A percentile compares a stretch with the other conserved stretches of the same genome.
Evolutionary conservation across 2,329 filamentous ascomycete species (phyloP).

Genomic region (Phyllosticta citrichinensis): DNA sequence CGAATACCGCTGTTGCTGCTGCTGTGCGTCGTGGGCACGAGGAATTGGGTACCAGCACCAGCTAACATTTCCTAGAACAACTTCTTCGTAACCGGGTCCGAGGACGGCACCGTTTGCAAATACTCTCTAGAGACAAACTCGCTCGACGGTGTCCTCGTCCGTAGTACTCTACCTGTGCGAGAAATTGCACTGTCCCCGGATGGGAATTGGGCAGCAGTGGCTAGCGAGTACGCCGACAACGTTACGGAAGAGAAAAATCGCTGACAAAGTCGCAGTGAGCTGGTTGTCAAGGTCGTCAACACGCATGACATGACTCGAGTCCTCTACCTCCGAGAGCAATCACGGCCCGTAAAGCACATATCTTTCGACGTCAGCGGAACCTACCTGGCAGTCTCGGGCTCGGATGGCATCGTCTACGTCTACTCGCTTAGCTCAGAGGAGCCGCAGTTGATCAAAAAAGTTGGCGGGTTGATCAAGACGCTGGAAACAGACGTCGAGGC

Average conservation of each 20-base stretch:
- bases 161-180: constrained; percentile 75
- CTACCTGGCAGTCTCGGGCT: constrained; percentile 70
- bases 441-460: constrained; percentile 69
- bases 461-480: constrained; percentile 76
- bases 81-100: constrained; percentile 80
- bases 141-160: constrained; percentile 73
- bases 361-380: constrained; percentile 75
- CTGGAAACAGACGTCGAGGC: constrained; percentile 68
- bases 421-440: constrained; percentile 73
- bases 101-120: constrained; percentile 91
- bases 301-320: constrained; percentile 67
- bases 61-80: constrained; percentile 45
- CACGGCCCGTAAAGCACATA: constrained; percentile 81
- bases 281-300: constrained; percentile 82
- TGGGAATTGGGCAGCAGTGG: constrained; percentile 79
- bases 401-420: constrained; percentile 80
- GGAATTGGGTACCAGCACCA: neutral
- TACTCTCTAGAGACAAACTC: constrained; percentile 68
- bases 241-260: neutral
- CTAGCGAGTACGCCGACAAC: constrained; percentile 61
- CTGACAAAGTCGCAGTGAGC: constrained; percentile 46
- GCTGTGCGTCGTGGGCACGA: constrained; percentile 36
- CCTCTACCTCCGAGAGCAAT: constrained; percentile 71
- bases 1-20: constrained; percentile 69
- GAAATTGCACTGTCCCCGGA: constrained; percentile 78